phyloP scores from a whole-genome alignment of 495 filamentous ascomycete species.

The Trichoderma asperelloides region DNA sequence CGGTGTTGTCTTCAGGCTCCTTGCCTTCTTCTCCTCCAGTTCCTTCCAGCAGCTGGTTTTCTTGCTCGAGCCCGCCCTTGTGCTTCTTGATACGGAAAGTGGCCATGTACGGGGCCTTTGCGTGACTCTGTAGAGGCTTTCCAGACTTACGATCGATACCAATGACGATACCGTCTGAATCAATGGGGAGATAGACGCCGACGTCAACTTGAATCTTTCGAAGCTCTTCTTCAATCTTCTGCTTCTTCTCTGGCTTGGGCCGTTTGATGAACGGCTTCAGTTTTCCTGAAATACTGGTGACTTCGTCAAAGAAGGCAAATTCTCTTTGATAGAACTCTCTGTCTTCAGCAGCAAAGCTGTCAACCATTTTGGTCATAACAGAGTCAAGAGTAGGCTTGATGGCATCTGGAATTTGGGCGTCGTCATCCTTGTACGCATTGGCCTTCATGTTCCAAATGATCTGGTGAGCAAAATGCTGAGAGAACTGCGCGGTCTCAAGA shows the following conservation, averaged over 20 bases:
- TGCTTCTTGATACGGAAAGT: conserved; percentile 93
- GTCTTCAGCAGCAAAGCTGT: conserved; percentile 71
- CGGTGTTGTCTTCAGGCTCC: conserved; percentile 40
- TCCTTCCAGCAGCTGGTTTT: conserved; percentile 33
- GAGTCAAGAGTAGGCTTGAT: conserved; percentile 89
- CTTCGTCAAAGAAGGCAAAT: conserved; percentile 95
- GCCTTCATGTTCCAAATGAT: conserved; percentile 99
- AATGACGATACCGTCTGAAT: conserved; percentile 92
- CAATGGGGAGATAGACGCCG: conserved; percentile 93
- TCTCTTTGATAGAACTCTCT: conserved; percentile 86
- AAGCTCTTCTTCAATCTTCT: conserved; percentile 97
- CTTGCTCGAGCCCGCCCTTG: conserved; percentile 38
- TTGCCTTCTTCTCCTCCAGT: conserved; percentile 25
- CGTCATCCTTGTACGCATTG: conserved; percentile 95
- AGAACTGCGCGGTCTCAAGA: conserved; percentile 88
- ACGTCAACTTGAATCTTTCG: conserved; percentile 94
- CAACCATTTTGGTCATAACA: conserved; percentile 74
- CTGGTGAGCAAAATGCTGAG: conserved; percentile 94
- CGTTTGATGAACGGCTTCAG: conserved; percentile 87
- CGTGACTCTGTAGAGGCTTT: conserved; percentile 93
- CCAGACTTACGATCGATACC: conserved; percentile 97
- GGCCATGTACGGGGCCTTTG: conserved; percentile 97
- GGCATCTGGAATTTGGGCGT: conserved; percentile 77
- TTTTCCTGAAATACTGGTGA: conserved; percentile 90
- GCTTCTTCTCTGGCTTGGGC: conserved; percentile 93